Evolutionary conservation across 2,329 filamentous ascomycete species (phyloP).

Genomic region (Colletotrichum chlorophyti): DNA sequence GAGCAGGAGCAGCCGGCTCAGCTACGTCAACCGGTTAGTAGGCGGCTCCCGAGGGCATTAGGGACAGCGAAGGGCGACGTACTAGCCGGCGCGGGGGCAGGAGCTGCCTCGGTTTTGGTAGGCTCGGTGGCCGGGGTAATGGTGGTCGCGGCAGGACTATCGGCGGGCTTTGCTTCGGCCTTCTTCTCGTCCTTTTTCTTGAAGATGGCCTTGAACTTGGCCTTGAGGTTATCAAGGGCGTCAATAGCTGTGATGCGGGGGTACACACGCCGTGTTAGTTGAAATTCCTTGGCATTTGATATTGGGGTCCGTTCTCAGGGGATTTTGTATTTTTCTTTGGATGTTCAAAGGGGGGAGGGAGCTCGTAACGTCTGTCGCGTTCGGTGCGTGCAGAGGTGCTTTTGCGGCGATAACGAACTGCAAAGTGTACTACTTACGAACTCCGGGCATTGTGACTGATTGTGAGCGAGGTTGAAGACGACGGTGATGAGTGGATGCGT

Average conservation of each 20-base stretch:
- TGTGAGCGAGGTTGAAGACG: too few species aligned
- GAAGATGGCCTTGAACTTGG: conserved; percentile 61
- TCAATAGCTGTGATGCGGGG: conserved; percentile 47
- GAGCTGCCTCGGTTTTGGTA: conserved; percentile 34
- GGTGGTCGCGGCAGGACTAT: conserved; percentile 34
- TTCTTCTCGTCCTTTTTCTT: conserved; percentile 53
- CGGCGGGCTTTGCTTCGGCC: conserved; percentile 36
- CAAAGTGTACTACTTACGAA: conserved; percentile 62
- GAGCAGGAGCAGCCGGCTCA: conserved; percentile 27
- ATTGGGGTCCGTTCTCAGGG: background rate
- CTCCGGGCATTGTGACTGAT: conserved; percentile 55
- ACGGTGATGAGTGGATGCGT: too few species aligned
- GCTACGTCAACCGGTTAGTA: conserved; percentile 11
- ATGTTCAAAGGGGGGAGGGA: too few species aligned
- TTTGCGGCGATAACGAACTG: too few species aligned
- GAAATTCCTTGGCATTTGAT: conserved; percentile 9
- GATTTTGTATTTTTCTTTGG: too few species aligned
- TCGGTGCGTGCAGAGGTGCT: too few species aligned
- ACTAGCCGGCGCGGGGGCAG: conserved; percentile 24
- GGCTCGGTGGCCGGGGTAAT: conserved; percentile 37
- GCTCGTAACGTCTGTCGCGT: too few species aligned
- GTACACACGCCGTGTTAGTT: conserved; percentile 30
- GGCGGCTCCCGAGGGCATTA: background rate
- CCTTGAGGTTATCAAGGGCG: conserved; percentile 62
- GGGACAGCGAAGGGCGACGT: background rate